Conservation (phyloP, 805 yeast species). For the Starmerella ratchasimensis region DNA sequence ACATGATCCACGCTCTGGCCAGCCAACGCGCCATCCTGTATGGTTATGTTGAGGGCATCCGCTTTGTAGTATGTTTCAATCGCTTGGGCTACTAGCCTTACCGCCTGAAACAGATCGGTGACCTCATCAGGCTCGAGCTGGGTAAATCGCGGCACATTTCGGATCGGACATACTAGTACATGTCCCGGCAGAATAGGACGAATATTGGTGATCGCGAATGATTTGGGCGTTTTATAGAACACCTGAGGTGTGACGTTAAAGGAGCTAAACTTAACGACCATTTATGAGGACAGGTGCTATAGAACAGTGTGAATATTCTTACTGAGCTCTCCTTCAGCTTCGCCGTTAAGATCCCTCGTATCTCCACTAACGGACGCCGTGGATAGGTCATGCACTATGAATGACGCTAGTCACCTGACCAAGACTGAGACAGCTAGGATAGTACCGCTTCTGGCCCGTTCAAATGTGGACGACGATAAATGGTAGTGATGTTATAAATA, state of each 20-base stretch:
- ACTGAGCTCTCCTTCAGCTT: neutral
- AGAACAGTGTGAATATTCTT: neutral
- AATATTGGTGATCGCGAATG: slow-evolving; percentile 79
- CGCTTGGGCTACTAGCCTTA: slow-evolving; percentile 57
- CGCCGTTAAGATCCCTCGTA: neutral
- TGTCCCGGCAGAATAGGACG: slow-evolving; percentile 94
- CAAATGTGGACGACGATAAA: too few species aligned
- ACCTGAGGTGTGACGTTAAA: slow-evolving; percentile 27
- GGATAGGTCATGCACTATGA: neutral
- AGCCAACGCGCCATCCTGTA: slow-evolving; percentile 92
- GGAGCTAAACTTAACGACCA: slow-evolving; percentile 22
- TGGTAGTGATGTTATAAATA: too few species aligned
- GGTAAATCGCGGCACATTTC: slow-evolving; percentile 50
- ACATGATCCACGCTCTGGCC: slow-evolving; percentile 95
- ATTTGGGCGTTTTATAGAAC: slow-evolving; percentile 41
- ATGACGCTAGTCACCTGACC: too few species aligned
- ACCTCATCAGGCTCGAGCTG: slow-evolving; percentile 57
- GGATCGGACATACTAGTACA: slow-evolving; percentile 71
- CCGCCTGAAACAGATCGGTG: slow-evolving; percentile 59
- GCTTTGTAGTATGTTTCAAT: slow-evolving; percentile 58
- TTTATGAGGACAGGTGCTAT: neutral
- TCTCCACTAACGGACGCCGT: neutral
- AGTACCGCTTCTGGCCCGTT: too few species aligned
- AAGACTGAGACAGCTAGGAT: too few species aligned
- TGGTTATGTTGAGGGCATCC: slow-evolving; percentile 74